Evolutionary conservation across 352 stramenopile genomes (phyloP).

Genomic region (Phytophthora multivora): DNA sequence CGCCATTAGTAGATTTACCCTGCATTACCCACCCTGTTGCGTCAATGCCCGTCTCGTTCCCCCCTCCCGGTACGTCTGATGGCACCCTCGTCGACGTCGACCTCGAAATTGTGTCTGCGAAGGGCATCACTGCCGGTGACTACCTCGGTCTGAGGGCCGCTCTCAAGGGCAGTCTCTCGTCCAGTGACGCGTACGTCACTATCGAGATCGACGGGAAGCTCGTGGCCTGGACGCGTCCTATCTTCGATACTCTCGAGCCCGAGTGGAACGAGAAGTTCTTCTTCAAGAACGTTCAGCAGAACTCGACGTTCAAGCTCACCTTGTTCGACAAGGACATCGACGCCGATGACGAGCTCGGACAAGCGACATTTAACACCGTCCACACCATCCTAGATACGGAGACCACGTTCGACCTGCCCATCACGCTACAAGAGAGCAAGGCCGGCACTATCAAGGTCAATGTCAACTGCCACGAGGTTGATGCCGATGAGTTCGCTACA

Average conservation of each 20-base stretch:
- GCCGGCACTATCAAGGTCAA: constrained; percentile 30
- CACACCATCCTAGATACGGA: constrained; percentile 21
- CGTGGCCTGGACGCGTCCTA: constrained; percentile 35
- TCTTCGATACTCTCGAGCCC: constrained; percentile 37
- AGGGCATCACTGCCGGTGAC: constrained; percentile 33
- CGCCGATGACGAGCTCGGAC: constrained; percentile 31
- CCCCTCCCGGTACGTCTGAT: neutral
- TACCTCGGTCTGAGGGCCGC: constrained; percentile 26
- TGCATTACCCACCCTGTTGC: neutral
- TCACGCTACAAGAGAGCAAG: constrained; percentile 14
- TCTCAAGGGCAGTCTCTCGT: constrained; percentile 25
- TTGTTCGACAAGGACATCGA: constrained; percentile 39
- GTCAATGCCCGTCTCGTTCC: constrained; percentile 11
- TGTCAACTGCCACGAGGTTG: constrained; percentile 21
- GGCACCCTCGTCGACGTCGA: constrained; percentile 31
- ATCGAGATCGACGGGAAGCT: constrained; percentile 33
- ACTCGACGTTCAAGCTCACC: constrained; percentile 33
- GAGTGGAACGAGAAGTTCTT: constrained; percentile 43
- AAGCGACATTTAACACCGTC: constrained; percentile 21
- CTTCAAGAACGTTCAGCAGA: constrained; percentile 33
- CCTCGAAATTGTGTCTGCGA: constrained; percentile 39
- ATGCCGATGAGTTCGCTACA: neutral
- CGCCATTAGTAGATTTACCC: constrained; percentile 8
- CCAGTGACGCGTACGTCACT: constrained; percentile 36
- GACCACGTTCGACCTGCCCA: constrained; percentile 27